Evolutionary conservation across 2,329 filamentous ascomycete genomes (phyloP).

Genomic region (Kalmusia sp.): DNA sequence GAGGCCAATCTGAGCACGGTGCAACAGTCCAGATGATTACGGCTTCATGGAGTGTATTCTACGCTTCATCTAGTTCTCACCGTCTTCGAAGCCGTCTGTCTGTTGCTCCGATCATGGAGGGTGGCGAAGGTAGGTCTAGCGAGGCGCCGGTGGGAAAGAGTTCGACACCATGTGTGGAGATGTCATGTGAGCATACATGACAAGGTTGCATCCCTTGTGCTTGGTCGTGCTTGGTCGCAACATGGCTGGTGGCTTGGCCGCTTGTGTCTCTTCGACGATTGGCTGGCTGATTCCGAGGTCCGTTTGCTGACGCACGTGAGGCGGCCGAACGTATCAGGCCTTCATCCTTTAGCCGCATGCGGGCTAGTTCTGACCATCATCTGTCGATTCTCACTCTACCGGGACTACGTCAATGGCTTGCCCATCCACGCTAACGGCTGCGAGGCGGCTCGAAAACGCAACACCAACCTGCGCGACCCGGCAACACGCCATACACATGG

Average conservation of each 20-base stretch:
- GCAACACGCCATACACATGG: neutral
- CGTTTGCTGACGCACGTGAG: slow-evolving; percentile 6
- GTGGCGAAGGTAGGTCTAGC: neutral
- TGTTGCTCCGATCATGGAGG: neutral
- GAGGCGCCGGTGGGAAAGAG: neutral
- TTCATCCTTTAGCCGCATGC: neutral
- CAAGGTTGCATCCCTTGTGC: slow-evolving; percentile 3
- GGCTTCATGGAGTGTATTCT: neutral
- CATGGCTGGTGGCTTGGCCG: slow-evolving; percentile 1
- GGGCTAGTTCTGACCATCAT: neutral
- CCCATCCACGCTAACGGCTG: neutral
- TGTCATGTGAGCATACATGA: slow-evolving; percentile 1
- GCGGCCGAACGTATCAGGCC: neutral
- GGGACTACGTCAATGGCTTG: slow-evolving; percentile 1
- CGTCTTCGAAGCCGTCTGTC: neutral
- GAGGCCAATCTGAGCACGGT: neutral
- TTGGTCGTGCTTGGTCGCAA: neutral
- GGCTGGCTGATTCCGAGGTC: neutral
- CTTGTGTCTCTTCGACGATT: neutral
- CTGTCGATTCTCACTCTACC: neutral
- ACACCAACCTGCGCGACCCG: neutral
- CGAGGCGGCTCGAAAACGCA: slow-evolving; percentile 5
- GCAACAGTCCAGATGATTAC: neutral
- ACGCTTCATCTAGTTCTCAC: neutral
- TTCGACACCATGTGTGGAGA: neutral